These are phyloP conservation scores for Limonium bicolor DNA, from an alignment of 148 eudicot genomes.

Conservation along the genomic window DNA sequence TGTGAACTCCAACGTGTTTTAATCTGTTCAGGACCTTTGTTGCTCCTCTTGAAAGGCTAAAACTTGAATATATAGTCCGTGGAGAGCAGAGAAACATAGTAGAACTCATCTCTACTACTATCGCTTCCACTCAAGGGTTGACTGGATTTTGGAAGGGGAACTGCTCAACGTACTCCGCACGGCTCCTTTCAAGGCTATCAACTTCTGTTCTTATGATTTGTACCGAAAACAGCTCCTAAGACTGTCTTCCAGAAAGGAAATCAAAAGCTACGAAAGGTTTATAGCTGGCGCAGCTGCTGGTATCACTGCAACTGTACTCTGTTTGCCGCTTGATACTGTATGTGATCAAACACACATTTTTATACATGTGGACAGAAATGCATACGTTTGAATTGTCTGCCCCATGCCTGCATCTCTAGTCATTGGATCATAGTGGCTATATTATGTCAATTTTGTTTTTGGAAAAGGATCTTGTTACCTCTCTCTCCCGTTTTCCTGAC, in stretches of 20 bases:
- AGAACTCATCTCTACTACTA: constrained; percentile 33
- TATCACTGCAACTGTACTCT: constrained; percentile 51
- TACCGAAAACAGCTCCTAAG: constrained; percentile 44
- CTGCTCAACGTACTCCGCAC: constrained; percentile 53
- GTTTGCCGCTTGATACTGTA: constrained; percentile 69
- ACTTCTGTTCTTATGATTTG: constrained; percentile 47
- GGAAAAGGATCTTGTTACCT: background rate
- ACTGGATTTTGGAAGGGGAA: constrained; percentile 72
- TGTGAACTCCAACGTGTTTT: constrained; percentile 9
- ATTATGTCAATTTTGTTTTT: background rate
- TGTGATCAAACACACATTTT: background rate
- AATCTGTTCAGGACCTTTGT: constrained; percentile 43
- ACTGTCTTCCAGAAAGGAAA: constrained; percentile 27
- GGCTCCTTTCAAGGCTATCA: constrained; percentile 61
- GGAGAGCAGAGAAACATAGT: constrained; percentile 47
- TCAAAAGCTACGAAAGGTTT: constrained; percentile 35
- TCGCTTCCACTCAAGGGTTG: constrained; percentile 42
- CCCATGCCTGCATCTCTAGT: background rate
- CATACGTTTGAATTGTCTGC: background rate
- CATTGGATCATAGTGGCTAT: background rate
- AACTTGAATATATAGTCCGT: constrained; percentile 56
- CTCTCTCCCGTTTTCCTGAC: background rate
- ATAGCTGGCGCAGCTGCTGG: constrained; percentile 72
- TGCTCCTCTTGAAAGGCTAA: constrained; percentile 69
- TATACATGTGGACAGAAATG: background rate